Evolutionary conservation across 2,329 filamentous ascomycete genomes (phyloP).

Genomic region (Calonectria pseudoreteaudii): DNA sequence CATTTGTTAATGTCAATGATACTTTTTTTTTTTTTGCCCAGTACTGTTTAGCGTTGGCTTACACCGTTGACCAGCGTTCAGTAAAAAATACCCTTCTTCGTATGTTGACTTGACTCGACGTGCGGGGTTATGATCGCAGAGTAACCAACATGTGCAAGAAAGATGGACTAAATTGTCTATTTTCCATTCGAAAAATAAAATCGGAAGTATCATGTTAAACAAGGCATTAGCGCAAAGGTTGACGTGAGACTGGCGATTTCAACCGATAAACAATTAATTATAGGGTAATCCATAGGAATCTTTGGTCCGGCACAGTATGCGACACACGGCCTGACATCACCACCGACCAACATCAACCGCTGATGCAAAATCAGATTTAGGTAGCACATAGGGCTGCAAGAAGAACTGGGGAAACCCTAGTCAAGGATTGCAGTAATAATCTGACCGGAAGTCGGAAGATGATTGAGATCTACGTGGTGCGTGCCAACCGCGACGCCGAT

Average conservation of each 20-base stretch:
- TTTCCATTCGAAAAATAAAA: neutral
- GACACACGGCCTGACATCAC: constrained; percentile 26
- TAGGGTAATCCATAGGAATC: neutral
- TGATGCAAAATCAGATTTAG: neutral
- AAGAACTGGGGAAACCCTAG: neutral
- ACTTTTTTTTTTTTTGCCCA: neutral
- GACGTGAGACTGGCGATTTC: neutral
- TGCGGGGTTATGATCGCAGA: neutral
- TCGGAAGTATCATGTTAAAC: neutral
- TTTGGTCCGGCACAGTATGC: constrained; percentile 9
- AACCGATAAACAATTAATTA: too few relatives aligned
- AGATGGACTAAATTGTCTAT: neutral
- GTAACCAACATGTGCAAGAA: neutral
- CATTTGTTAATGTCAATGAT: constrained; percentile 33
- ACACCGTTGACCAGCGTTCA: neutral
- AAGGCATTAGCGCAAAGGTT: neutral
- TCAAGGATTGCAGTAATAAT: neutral
- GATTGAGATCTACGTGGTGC: constrained; percentile 50
- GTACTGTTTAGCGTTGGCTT: neutral
- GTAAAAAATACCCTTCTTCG: neutral
- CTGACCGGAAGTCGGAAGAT: constrained; percentile 15
- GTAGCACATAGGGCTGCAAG: neutral
- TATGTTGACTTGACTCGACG: neutral
- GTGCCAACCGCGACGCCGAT: neutral
- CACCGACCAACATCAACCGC: neutral